Percentiles rank a stretch among this genome's conserved stretches.
phyloP scores from a whole-genome alignment of 306 rosid species.

The Sphenostylis stenocarpa region DNA sequence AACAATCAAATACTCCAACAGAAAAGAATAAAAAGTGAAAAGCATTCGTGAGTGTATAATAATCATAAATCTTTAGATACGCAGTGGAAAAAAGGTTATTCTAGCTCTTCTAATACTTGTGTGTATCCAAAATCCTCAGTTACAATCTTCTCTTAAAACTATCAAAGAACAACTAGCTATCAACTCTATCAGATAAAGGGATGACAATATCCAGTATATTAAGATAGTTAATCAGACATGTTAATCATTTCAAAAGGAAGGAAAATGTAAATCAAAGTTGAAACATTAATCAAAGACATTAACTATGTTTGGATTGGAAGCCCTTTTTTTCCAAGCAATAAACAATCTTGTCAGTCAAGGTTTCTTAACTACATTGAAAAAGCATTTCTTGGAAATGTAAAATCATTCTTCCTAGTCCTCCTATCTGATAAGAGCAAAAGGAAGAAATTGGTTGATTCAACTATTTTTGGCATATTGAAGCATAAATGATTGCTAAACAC shows the following conservation, averaged over 20 bases:
- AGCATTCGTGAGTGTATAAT: not conserved
- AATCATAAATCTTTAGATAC: not conserved
- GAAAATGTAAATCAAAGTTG: not conserved
- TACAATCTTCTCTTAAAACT: not conserved
- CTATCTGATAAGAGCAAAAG: not conserved
- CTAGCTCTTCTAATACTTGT: not conserved
- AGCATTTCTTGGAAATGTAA: not conserved
- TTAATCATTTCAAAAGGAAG: not conserved
- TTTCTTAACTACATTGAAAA: not conserved
- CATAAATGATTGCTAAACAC: slow-evolving; percentile 17
- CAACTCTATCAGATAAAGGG: not conserved
- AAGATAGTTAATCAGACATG: not conserved
- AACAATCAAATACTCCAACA: not conserved
- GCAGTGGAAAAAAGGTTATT: not conserved
- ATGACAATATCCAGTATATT: not conserved
- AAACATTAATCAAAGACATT: not conserved
- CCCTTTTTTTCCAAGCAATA: not conserved
- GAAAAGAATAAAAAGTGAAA: not conserved
- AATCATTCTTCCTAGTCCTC: not conserved
- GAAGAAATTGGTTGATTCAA: slow-evolving; percentile 4
- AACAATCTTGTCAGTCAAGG: not conserved
- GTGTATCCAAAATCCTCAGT: not conserved
- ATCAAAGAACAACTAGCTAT: not conserved
- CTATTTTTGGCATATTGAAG: slow-evolving; percentile 3
- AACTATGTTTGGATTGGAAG: not conserved